phyloP scores from a whole-genome alignment of 345 rosid genomes.

The Eucalyptus cladocalyx region DNA sequence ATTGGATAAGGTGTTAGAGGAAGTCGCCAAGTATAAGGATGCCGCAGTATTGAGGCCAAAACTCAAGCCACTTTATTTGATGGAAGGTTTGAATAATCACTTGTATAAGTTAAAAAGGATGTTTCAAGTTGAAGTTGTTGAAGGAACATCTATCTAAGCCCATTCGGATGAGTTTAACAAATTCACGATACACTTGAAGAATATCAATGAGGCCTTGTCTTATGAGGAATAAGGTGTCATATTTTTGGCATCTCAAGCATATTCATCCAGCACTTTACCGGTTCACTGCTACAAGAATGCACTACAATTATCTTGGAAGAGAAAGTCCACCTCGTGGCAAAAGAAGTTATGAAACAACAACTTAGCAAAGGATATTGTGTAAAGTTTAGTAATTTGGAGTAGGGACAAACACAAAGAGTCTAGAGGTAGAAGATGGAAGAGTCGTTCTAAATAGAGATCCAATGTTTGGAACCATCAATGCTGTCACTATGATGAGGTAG shows the following conservation, averaged over 20 bases:
- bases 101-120: neutral
- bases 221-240: neutral
- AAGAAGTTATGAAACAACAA: neutral
- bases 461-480: neutral
- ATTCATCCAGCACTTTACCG: neutral
- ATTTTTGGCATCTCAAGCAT: neutral
- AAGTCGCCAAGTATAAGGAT: neutral
- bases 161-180: neutral
- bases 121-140: neutral
- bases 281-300: neutral
- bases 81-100: neutral
- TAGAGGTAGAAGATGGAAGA: neutral
- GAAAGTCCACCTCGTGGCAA: neutral
- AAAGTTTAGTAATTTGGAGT: neutral
- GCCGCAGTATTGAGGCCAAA: neutral
- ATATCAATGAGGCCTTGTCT: neutral
- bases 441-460: neutral
- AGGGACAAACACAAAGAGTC: neutral
- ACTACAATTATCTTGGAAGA: neutral
- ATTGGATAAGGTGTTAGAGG: neutral
- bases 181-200: neutral
- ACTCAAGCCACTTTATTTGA: neutral
- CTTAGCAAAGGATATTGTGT: neutral
- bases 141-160: neutral
- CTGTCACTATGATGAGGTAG: neutral